Evolutionary conservation across 164 flowering plant genomes (phyloP).

Genomic region (Hamamelis virginiana): DNA sequence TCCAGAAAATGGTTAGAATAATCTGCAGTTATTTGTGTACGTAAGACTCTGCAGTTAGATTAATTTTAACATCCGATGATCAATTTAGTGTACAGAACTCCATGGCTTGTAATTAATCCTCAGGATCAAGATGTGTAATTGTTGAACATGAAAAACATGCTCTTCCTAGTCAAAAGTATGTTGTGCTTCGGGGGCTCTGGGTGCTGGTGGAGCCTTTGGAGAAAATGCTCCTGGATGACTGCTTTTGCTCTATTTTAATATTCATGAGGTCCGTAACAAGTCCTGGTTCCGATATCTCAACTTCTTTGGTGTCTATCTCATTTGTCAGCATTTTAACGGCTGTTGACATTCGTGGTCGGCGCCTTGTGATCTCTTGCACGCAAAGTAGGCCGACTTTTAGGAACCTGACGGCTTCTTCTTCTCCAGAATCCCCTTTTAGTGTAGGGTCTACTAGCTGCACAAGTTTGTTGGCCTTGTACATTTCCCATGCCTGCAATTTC

Average conservation of each 20-base stretch:
- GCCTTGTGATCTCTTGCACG: slow-evolving; percentile 50
- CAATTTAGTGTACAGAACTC: no score
- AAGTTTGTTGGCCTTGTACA: slow-evolving; percentile 33
- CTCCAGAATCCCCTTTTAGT: slow-evolving; percentile 32
- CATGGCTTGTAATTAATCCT: no score
- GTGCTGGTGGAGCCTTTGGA: slow-evolving; percentile 18
- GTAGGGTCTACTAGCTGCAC: slow-evolving; percentile 43
- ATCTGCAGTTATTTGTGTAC: no score
- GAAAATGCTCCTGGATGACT: slow-evolving; percentile 18
- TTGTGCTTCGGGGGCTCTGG: slow-evolving; percentile 8
- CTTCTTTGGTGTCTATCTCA: slow-evolving; percentile 25
- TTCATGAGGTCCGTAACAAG: slow-evolving; percentile 45
- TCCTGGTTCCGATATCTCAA: slow-evolving; percentile 44
- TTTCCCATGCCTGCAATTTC: slow-evolving; percentile 64
- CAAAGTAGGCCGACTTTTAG: slow-evolving; percentile 63
- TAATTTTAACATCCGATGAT: no score
- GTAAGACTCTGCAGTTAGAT: no score
- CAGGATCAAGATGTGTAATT: no score
- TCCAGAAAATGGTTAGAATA: no score
- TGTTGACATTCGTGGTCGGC: slow-evolving; percentile 54
- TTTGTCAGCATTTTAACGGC: slow-evolving; percentile 45
- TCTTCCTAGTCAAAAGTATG: slow-evolving; percentile 11
- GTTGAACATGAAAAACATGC: no score
- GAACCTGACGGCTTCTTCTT: slow-evolving; percentile 51
- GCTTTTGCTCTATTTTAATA: slow-evolving; percentile 33